Conservation (phyloP, 2,329 filamentous ascomycete species). For the Ophiostoma piceae region DNA sequence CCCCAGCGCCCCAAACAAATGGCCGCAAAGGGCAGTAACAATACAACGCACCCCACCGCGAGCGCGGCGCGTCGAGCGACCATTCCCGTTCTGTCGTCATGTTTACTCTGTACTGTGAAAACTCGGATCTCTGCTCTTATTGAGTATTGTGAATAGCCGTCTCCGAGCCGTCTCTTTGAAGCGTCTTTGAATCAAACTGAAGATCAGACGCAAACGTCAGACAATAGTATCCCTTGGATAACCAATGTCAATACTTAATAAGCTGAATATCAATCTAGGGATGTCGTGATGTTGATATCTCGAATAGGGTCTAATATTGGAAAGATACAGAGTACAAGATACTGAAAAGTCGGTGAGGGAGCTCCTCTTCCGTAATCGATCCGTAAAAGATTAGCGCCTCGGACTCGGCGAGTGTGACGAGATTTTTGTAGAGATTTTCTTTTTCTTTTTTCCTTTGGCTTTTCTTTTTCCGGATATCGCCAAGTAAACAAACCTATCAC, state of each 20-base stretch:
- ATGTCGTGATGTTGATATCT: not conserved
- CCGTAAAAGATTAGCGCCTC: constrained; percentile 5
- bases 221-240: not conserved
- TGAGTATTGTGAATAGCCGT: too few relatives aligned
- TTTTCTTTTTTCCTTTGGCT: too few relatives aligned
- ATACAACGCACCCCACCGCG: constrained; percentile 16
- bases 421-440: too few relatives aligned
- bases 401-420: constrained; percentile 11
- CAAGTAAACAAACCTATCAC: constrained; percentile 9
- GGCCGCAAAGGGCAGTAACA: constrained; percentile 12
- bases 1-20: constrained; percentile 1
- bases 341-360: constrained; percentile 10
- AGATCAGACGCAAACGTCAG: not conserved
- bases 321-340: not conserved
- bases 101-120: not conserved
- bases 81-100: constrained; percentile 5
- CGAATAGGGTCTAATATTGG: not conserved
- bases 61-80: constrained; percentile 3
- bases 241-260: too few relatives aligned
- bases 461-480: not conserved
- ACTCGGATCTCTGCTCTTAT: too few relatives aligned
- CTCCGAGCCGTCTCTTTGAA: not conserved
- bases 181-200: not conserved
- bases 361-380: not conserved
- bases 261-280: not conserved